Evolutionary conservation across 768 basidiomycete genomes (phyloP), one percentile per base, ranked within the genome.

Genomic region (Leccinum uliginosum): DNA sequence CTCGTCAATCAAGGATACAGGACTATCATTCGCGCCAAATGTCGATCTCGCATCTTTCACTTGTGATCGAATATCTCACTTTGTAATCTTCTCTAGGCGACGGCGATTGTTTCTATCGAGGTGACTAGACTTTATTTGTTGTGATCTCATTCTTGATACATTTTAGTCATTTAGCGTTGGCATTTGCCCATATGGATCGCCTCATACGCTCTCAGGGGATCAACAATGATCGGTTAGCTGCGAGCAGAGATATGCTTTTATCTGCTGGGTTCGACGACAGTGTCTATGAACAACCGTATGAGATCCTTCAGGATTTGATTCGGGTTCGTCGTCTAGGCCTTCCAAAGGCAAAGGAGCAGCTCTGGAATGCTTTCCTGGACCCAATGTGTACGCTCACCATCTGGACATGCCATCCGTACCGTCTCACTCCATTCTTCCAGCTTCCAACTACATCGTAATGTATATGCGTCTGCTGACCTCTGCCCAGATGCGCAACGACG

Each of bases 91-190:
- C 45, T 6, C 19, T 19, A 84, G 91, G 93, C 27, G 93, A 91
- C 62, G 93, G 94, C 0, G 90, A 91, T 69, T 96, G 94, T 68
- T 96, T 95, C 71, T 97, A 95, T 70, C 80, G 93, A 79, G 87
- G 91, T 91, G 68, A 78, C 74, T 67, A 55, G 38, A 24, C 23
- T 56, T 34, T 43, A 17, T 17, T 24, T 35, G 32, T n/a, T n/a
- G 23, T 11, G 43, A 60, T 35, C 54, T 40, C 46, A 44, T 46
- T 54, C 51, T 59, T 62, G 56, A 62, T 60, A 51, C 53, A 63
- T 59, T 61, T 56, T 61, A 57, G 51, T 59, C 63, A 17, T 44
- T 56, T 69, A 92, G 93, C 93, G 11, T 77, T 94, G 51, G 90
- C 84, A 7, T 92, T 91, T 62, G 84, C 91, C 6, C 93, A 89